A percentile compares a stretch with the other conserved stretches of the same genome.
Conservation (phyloP, 768 basidiomycete genomes). For the Mycena vitilis region DNA sequence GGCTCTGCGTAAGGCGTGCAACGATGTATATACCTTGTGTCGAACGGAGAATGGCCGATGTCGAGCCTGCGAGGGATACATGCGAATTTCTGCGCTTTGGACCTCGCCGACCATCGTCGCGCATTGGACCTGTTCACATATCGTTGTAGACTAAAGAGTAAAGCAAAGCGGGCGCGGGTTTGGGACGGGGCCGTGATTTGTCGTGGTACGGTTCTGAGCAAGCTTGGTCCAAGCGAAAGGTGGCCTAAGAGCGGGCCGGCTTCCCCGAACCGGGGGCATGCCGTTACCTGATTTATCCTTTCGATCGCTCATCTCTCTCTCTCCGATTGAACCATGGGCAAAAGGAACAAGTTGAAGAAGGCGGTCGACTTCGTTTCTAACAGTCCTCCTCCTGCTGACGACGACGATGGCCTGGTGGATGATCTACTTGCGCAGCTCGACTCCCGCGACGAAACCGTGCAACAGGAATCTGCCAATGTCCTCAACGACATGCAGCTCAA, state of each 20-base stretch:
- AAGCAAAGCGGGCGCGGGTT: slow-evolving; percentile 52
- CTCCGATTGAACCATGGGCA: slow-evolving; percentile 55
- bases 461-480: slow-evolving; percentile 60
- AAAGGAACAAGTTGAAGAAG: slow-evolving; percentile 70
- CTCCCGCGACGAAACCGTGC: slow-evolving; percentile 63
- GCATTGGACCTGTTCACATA: slow-evolving; percentile 21
- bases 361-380: slow-evolving; percentile 43
- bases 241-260: slow-evolving; percentile 1
- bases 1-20: slow-evolving; percentile 14
- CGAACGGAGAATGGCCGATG: slow-evolving; percentile 53
- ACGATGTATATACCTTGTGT: slow-evolving; percentile 50
- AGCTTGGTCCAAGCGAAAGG: neutral
- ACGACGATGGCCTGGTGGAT: slow-evolving; percentile 75
- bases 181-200: slow-evolving; percentile 1
- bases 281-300: slow-evolving; percentile 5
- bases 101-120: slow-evolving; percentile 28
- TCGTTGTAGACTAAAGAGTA: slow-evolving; percentile 48
- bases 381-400: slow-evolving; percentile 44
- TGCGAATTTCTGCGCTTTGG: no score
- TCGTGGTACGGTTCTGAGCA: neutral
- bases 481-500: slow-evolving; percentile 60
- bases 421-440: slow-evolving; percentile 85
- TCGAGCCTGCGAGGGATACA: no score
- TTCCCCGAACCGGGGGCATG: no score
- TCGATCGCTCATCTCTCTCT: neutral